Base-by-base conservation (phyloP, 2,329 filamentous ascomycete genomes). In the Scytalidium sp. region DNA sequence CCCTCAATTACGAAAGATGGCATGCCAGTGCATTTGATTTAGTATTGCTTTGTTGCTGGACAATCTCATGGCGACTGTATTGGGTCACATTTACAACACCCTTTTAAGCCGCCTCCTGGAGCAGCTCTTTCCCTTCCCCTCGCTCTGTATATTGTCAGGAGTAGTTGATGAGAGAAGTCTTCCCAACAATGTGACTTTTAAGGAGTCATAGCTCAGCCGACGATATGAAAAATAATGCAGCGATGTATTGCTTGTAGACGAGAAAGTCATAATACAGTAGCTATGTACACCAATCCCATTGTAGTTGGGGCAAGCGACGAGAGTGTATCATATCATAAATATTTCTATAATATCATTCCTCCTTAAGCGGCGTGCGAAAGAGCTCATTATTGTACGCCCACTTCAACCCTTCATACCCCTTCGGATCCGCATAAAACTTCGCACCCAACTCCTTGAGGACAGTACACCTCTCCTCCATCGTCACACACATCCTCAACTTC, bases 81-180 rank as follows among this genome's bases (percentile, higher is more conserved):
- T 67, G 60, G 29, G 69, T 67, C 17, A 75, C 60, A 43, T 75
- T 70, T 1, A 65, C 47, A 4, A 72, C 67, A 0, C 54, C 60
- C 55, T 67, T 66, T 3, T 58, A 39, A 9, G 64, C 72, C 29
- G 65, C 70, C 50, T 72, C 60, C 9, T 46, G 43, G 4, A 76
- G 51, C 27, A 76, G 49, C 15, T 68, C 53, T 39, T 71, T 70
- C 56, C 76, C 71, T 43, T 75, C 68, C 2, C 67, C 62, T 8
- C 67, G 67, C 46, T 75, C 66, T 3, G 54, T 53, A 47, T 67
- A 71, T 47, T 76, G 68, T 70, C 66, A 75, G 3, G 66, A 74
- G 51, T 74, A 69, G 53, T 77, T 78, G 48, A 76, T 64, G n/a
- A 76, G 66, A 54, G 76, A 61, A 51, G 36, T 71, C 56, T 41